Evolutionary conservation across 345 rosid species (phyloP), one percentile per base, ranked within the genome.

Genomic region (Lepidium africanum): DNA sequence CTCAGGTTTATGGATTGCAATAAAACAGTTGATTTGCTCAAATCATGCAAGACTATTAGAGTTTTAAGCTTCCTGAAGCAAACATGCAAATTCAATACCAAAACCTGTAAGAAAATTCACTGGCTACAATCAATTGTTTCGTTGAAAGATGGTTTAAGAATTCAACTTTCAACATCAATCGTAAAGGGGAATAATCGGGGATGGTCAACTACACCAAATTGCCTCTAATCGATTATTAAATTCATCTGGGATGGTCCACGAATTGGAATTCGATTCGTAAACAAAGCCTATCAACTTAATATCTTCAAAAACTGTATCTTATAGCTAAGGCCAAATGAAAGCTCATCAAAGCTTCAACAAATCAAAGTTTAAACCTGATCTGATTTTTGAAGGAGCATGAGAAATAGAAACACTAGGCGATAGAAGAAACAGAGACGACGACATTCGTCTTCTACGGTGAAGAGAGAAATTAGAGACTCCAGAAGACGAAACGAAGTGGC

Each of bases 281-380:
- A 27, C 62, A 53, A 65, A 66, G 8, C 17, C 6, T 7, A 5
- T 62, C 3, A 27, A 45, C 9, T 36, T 51, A 6, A 9, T 27
- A 19, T 2, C 5, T 45, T 55, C 49, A 6, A 8, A n/a, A 43
- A 14, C 27, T 13, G 15, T 14, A 10, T 12, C 9, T 25, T 19
- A 46, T 9, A 43, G 55, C 21, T 41, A 55, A 56, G 7, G 10
- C 16, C 11, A 11, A 9, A 49, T n/a, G 16, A 35, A 2, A 40
- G 59, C 6, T 59, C 0, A 70, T 41, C 19, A 23, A 21, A 54
- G 2, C 12, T 32, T 7, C 0, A 32, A 32, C n/a, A 55, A 30
- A 55, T 17, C 42, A 53, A 41, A 59, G 68, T 57, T 60, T 38
- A 53, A 60, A 91, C 96, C 92, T 76, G 84, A 66, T 74, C 45